Conservation (phyloP, 768 basidiomycete species). For the Mycena sanguinolenta region DNA sequence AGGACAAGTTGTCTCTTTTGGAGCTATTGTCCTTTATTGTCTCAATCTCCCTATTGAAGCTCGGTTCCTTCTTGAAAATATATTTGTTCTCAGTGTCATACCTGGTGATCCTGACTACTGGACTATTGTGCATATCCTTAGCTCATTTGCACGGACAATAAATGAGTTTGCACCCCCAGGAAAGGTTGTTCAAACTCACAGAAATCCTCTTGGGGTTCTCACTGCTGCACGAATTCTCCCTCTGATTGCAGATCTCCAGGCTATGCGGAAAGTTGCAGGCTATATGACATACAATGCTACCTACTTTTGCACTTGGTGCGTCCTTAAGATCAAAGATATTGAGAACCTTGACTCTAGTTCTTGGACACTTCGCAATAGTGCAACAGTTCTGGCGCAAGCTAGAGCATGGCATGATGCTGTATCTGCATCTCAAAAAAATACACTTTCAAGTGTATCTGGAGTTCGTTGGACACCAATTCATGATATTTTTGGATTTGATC, state of each 20-base stretch:
- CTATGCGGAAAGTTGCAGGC: constrained; percentile 3
- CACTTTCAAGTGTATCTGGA: not conserved
- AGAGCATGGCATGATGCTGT: not conserved
- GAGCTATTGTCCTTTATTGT: not conserved
- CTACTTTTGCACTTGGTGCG: constrained; percentile 15
- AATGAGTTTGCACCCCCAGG: not conserved
- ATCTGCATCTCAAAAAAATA: not conserved
- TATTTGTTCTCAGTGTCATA: not conserved
- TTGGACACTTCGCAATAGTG: not conserved
- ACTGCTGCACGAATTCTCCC: not conserved
- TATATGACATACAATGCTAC: constrained; percentile 17
- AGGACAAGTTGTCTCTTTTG: constrained; percentile 2
- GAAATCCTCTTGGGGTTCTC: not conserved
- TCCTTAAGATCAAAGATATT: constrained; percentile 1
- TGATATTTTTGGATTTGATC: not conserved
- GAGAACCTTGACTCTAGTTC: not conserved
- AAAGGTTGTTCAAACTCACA: not conserved
- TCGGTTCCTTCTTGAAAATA: constrained; percentile 5
- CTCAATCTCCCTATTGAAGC: constrained; percentile 7
- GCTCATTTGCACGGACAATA: not conserved
- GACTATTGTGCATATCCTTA: not conserved
- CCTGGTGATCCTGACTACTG: not conserved
- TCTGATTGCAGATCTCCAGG: constrained; percentile 8
- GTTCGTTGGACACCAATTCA: not conserved
- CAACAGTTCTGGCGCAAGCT: not conserved